phyloP scores from a whole-genome alignment of 768 basidiomycete genomes.

The Phylloporus rhodoxanthus region DNA sequence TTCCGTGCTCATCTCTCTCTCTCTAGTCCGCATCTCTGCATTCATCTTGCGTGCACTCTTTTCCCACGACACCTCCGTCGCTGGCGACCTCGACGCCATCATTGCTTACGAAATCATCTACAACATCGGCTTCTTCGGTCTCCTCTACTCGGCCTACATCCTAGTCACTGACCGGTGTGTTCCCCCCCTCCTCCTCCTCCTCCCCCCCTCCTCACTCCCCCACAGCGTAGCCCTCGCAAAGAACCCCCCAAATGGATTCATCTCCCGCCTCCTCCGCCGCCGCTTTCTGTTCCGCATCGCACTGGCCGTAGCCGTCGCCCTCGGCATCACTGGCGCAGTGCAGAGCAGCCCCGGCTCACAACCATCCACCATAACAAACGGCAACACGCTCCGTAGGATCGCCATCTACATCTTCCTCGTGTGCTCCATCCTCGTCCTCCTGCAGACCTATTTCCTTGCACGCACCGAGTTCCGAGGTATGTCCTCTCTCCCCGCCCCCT shows the following conservation, averaged over 20 bases:
- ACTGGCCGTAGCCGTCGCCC: slow-evolving; percentile 20
- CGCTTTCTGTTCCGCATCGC: slow-evolving; percentile 22
- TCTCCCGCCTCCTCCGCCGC: slow-evolving; percentile 14
- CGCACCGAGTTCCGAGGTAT: slow-evolving; percentile 14
- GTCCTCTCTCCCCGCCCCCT: not conserved
- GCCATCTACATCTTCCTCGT: slow-evolving; percentile 29
- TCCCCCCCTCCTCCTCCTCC: accelerated
- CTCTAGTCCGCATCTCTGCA: slow-evolving; percentile 12
- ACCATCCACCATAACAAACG: slow-evolving; percentile 7
- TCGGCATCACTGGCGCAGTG: slow-evolving; percentile 28
- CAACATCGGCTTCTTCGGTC: slow-evolving; percentile 31
- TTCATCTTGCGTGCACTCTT: slow-evolving; percentile 17
- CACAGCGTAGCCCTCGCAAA: slow-evolving; percentile 10
- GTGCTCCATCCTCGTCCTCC: slow-evolving; percentile 18
- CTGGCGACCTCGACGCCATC: slow-evolving; percentile 16
- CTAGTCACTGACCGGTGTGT: slow-evolving; percentile 30
- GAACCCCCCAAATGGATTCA: slow-evolving; percentile 13
- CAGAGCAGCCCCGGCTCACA: slow-evolving; percentile 4
- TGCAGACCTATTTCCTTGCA: slow-evolving; percentile 18
- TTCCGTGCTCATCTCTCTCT: not conserved
- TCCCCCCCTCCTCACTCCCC: not conserved
- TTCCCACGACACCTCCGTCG: slow-evolving; percentile 14
- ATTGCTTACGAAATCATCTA: slow-evolving; percentile 31
- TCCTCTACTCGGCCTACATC: slow-evolving; percentile 26
- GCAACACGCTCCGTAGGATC: slow-evolving; percentile 22